Conservation (phyloP, 768 basidiomycete species). For the Boletus vinaceobasis region DNA sequence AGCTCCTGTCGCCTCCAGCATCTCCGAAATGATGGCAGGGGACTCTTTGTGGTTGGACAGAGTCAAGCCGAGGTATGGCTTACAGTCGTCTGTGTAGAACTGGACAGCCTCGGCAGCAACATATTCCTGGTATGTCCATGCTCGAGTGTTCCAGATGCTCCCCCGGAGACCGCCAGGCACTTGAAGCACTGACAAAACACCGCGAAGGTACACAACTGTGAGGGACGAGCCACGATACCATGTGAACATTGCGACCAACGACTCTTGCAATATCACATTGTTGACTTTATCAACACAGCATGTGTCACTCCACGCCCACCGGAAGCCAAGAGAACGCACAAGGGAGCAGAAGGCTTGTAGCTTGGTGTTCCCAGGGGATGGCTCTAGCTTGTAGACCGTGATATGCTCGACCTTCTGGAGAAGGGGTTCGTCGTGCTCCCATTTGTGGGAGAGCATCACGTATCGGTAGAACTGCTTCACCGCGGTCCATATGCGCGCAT, state of each 20-base stretch:
- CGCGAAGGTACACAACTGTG: constrained; percentile 2
- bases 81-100: constrained; percentile 14
- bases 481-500: neutral
- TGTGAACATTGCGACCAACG: constrained; percentile 8
- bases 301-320: constrained; percentile 9
- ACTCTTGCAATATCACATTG: neutral
- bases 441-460: neutral
- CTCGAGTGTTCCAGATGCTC: neutral
- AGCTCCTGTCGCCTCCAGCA: neutral
- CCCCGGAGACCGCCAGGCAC: neutral
- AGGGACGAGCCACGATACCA: neutral
- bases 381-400: neutral
- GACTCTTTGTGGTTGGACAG: constrained; percentile 8
- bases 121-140: neutral
- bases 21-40: neutral
- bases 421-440: neutral
- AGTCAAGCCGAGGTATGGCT: neutral
- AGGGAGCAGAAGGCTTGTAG: neutral
- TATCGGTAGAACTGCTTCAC: neutral
- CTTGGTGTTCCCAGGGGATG: neutral
- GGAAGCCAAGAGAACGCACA: neutral
- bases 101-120: neutral
- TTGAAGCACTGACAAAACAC: neutral
- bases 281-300: neutral
- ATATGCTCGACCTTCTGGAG: neutral